phyloP scores from a whole-genome alignment of 805 yeast genomes.

The Kuraishia piskuri region DNA sequence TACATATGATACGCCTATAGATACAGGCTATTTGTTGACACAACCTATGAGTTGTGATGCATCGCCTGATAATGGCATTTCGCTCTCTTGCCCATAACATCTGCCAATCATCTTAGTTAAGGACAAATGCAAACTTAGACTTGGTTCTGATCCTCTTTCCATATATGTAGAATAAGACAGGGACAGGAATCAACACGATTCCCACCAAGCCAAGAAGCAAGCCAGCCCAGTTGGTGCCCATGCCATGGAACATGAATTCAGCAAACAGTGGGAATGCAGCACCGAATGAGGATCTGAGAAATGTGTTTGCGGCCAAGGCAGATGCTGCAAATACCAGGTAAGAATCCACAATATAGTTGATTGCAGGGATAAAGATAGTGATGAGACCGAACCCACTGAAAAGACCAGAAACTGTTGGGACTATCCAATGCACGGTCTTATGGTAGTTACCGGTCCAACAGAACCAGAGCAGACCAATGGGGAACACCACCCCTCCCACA shows the following conservation, averaged over 20 bases:
- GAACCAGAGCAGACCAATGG: slow-evolving; percentile 78
- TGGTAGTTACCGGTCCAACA: slow-evolving; percentile 82
- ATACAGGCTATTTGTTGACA: too few species aligned
- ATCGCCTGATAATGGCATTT: too few species aligned
- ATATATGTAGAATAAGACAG: slow-evolving; percentile 51
- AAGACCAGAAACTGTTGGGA: slow-evolving; percentile 60
- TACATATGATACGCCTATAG: too few species aligned
- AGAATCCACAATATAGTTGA: slow-evolving; percentile 67
- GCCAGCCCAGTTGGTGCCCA: slow-evolving; percentile 79
- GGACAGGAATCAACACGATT: slow-evolving; percentile 52
- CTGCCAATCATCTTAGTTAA: too few species aligned
- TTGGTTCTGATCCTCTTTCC: slow-evolving; percentile 48
- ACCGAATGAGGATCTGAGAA: slow-evolving; percentile 60
- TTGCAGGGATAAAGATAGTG: slow-evolving; percentile 57
- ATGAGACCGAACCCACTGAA: slow-evolving; percentile 63
- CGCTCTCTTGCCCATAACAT: too few species aligned
- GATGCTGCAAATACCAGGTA: slow-evolving; percentile 70
- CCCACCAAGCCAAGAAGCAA: slow-evolving; percentile 58
- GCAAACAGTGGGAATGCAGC: slow-evolving; percentile 71
- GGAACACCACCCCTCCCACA: slow-evolving; percentile 60
- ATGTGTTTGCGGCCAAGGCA: slow-evolving; percentile 66
- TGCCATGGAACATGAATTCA: slow-evolving; percentile 53
- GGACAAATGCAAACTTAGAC: slow-evolving; percentile 47
- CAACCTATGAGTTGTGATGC: too few species aligned
- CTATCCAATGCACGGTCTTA: slow-evolving; percentile 68